Percentiles rank a stretch among this genome's conserved stretches.
Evolutionary conservation across 345 rosid species (phyloP).

Genomic region (Lenwebbia sp.): DNA sequence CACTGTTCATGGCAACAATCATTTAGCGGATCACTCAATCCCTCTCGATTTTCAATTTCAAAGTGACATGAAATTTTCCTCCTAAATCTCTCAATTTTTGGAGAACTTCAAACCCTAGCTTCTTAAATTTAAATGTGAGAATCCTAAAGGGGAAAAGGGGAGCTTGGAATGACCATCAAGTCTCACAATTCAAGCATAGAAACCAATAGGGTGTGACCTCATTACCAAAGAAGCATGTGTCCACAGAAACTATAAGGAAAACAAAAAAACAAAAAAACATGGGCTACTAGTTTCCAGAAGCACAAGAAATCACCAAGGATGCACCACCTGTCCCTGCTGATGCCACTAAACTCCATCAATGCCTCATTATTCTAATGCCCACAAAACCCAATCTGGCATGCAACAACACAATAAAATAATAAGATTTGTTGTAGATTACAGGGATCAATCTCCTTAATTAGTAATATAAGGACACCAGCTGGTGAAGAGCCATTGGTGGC

Average conservation of each 20-base stretch:
- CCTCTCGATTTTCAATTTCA: neutral
- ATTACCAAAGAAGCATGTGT: neutral
- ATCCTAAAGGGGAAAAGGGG: neutral
- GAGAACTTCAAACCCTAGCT: neutral
- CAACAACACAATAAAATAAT: neutral
- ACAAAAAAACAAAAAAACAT: neutral
- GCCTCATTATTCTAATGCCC: neutral
- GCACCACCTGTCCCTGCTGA: neutral
- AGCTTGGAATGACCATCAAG: neutral
- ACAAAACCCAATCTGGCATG: neutral
- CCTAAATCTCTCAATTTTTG: neutral
- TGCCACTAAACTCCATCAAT: neutral
- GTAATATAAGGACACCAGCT: neutral
- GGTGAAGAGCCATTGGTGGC: conserved; percentile 17
- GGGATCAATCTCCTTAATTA: neutral
- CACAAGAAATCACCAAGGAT: neutral
- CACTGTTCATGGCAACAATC: neutral
- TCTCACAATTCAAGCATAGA: neutral
- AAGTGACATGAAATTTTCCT: neutral
- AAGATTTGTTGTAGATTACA: neutral
- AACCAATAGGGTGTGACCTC: neutral
- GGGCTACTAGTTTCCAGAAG: neutral
- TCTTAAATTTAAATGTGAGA: neutral
- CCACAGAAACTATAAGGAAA: neutral
- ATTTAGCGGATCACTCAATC: neutral